Base-by-base conservation (phyloP, 1,284 basidiomycete genomes). In the Phylloboletellus chloephorus region DNA sequence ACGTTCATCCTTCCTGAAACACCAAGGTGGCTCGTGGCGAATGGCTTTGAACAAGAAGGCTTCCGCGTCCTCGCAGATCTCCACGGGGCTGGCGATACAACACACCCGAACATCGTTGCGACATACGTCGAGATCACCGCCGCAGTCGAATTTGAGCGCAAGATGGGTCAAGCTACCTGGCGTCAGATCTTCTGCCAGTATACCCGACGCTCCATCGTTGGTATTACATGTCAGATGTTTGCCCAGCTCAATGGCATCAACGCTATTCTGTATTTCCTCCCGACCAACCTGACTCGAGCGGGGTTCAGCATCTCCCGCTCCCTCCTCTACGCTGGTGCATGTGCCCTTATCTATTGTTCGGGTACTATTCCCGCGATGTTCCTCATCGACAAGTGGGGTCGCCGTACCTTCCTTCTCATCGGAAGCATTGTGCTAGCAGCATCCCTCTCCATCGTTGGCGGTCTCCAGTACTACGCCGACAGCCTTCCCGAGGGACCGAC, bases 181-280 rank as follows among this genome's bases (percentile, higher is more conserved):
- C 50, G 50, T 24, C 63, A 74, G 40, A 54, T 75, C 38, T 73
- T 77, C 60, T 58, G 49, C 35, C 65, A 68, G 43, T 76, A 76
- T 47, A 67, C 67, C 6, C 64, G 65, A 11, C 70, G 74, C 17
- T 56, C 65, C 13, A 44, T 68, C 41, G 66, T 76, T 10, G 73
- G 71, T 9, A 65, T 75, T 43, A 74, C 73, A 4, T 74, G 69
- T 44, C 72, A 76, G 49, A 64, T 74, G 52, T 75, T 76, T 44
- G 72, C 72, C 2, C 75, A 77, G 46, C 68, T 73, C 53, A 75
- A 76, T 48, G 74, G 77, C 19, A 74, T 77, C 59, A 78, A 76
- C 51, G 72, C 72, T 12, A 69, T 78, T 41, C 57, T 78, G 7
- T 78, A 78, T 52, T 79, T 73, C 53, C 61, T 76, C 6, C 74